Evolutionary conservation across 192 early-diverging fungal species (phyloP).

Genomic region (Entophlyctis luteolus): DNA sequence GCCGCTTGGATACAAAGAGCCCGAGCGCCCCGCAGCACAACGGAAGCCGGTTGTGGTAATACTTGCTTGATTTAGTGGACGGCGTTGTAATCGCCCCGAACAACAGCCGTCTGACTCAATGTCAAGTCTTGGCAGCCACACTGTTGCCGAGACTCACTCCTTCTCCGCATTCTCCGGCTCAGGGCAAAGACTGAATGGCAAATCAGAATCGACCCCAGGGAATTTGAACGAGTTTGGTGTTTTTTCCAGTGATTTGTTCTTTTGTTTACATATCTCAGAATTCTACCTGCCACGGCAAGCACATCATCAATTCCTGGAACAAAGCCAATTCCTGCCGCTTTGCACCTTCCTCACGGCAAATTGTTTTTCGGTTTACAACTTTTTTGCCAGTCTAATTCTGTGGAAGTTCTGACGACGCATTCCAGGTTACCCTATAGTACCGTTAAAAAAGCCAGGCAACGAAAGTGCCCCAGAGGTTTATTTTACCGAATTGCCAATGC

Average conservation of each 20-base stretch:
- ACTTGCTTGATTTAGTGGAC: background rate
- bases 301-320: background rate
- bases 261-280: background rate
- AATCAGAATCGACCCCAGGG: conserved; percentile 15
- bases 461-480: conserved; percentile 19
- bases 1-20: conserved; percentile 93
- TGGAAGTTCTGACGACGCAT: background rate
- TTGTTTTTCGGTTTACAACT: conserved; percentile 71
- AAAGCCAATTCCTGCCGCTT: conserved; percentile 53
- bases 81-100: background rate
- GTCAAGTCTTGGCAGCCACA: conserved; percentile 44
- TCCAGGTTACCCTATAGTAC: conserved; percentile 67
- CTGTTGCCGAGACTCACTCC: conserved; percentile 26
- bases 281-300: background rate
- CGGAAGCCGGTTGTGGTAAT: conserved; percentile 2
- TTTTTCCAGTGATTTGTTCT: background rate
- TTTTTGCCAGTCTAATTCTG: background rate
- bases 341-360: conserved; percentile 79
- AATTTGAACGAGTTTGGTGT: conserved; percentile 10
- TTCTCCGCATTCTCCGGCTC: conserved; percentile 51
- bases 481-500: background rate
- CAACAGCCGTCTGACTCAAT: conserved; percentile 23
- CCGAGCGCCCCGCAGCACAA: conserved; percentile 40
- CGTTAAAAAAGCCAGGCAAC: conserved; percentile 46
- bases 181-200: conserved; percentile 48